A percentile compares a stretch with the other conserved stretches of the same genome.
phyloP scores from a whole-genome alignment of 805 yeast genomes.

The Nakazawaea pomicola region DNA sequence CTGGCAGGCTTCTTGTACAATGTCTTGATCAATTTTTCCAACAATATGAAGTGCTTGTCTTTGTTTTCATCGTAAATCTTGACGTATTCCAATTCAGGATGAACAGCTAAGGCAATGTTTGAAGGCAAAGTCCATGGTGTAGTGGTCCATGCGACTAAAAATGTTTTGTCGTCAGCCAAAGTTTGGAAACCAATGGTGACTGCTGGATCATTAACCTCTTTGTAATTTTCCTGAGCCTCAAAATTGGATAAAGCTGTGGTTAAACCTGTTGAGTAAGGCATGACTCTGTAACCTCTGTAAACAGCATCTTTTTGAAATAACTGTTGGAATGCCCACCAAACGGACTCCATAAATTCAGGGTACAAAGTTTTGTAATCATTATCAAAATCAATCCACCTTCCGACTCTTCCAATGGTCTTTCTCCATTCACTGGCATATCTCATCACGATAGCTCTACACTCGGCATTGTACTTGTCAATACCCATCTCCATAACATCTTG shows the following conservation, averaged over 20 bases:
- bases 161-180: slow-evolving; percentile 73
- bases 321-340: slow-evolving; percentile 98
- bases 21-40: slow-evolving; percentile 77
- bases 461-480: slow-evolving; percentile 87
- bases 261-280: slow-evolving; percentile 98
- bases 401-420: slow-evolving; percentile 85
- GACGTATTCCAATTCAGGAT: slow-evolving; percentile 86
- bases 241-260: slow-evolving; percentile 96
- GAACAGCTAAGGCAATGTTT: slow-evolving; percentile 85
- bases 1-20: slow-evolving; percentile 92
- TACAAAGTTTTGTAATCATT: slow-evolving; percentile 96
- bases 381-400: slow-evolving; percentile 99
- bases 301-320: slow-evolving; percentile 82
- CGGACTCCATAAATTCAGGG: slow-evolving; percentile 95
- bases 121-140: slow-evolving; percentile 99
- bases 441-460: slow-evolving; percentile 97
- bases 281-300: slow-evolving; percentile 92
- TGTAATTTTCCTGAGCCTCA: slow-evolving; percentile 97
- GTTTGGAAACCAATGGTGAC: slow-evolving; percentile 87
- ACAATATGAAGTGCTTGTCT: slow-evolving; percentile 72
- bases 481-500: slow-evolving; percentile 95
- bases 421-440: slow-evolving; percentile 96
- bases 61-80: slow-evolving; percentile 89
- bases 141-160: slow-evolving; percentile 96
- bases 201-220: slow-evolving; percentile 96